Evolutionary conservation across 192 early-diverging fungal genomes (phyloP).

Genomic region (Backusella psychrophila): DNA sequence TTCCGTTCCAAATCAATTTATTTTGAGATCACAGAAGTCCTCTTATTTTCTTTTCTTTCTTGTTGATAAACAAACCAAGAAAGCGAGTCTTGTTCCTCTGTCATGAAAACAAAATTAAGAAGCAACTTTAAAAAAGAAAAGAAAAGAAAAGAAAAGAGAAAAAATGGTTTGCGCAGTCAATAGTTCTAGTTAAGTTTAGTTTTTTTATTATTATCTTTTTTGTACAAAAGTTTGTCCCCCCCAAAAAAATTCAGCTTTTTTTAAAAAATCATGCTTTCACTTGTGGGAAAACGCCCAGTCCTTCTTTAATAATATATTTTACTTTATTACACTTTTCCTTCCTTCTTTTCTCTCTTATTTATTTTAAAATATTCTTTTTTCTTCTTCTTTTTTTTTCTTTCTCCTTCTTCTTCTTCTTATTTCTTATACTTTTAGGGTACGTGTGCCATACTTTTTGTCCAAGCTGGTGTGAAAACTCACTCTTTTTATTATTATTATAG

Average conservation of each 20-base stretch:
- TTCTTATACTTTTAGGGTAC: not conserved
- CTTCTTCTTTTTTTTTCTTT: not conserved
- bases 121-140: not conserved
- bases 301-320: not conserved
- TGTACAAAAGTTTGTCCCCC: not conserved
- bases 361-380: not conserved
- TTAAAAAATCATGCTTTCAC: slow-evolving; percentile 1
- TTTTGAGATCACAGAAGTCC: not conserved
- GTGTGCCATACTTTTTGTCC: too few species aligned
- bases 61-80: not conserved
- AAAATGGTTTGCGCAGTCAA: not conserved
- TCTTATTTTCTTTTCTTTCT: not conserved
- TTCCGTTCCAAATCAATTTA: not conserved
- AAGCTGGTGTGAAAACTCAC: not conserved
- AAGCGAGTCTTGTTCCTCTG: too few species aligned
- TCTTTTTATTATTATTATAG: not conserved
- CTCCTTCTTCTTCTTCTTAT: not conserved
- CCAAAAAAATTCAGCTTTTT: not conserved
- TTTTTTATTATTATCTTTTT: not conserved
- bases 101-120: too few species aligned
- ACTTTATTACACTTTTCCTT: not conserved
- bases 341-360: not conserved
- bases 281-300: slow-evolving; percentile 1
- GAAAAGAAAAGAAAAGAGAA: not conserved
- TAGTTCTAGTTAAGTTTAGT: not conserved